Base-by-base conservation (phyloP, 345 rosid genomes). In the Eucalyptus pumila region DNA sequence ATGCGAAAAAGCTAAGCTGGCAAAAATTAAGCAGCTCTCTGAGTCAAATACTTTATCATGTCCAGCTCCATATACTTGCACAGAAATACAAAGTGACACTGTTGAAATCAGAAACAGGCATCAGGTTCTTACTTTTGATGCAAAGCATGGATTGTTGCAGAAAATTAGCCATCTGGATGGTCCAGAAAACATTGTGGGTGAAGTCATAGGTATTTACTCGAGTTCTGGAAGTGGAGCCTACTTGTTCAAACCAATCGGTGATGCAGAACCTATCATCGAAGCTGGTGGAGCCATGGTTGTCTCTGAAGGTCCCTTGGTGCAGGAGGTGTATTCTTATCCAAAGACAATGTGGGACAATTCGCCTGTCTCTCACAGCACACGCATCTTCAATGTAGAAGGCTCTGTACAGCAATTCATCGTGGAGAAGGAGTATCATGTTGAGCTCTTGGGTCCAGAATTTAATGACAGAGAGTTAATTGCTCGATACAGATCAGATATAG, bases 371-470 rank as follows among this genome's bases (percentile, higher is more conserved):
- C 95, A 96, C 87, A 94, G 94, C 88, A 96, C 99, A 60, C 95
- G 97, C 52, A 87, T 97, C 89, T 98, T 95, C 89, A 95, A 92
- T 40, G 97, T 94, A 89, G 97, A 93, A 45, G 89, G 92, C 88
- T 90, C 95, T 2, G 89, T 94, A 32, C 97, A 96, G 90, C 95
- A 93, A 86, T 91, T 94, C 88, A 51, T 93, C 49, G 90, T 95
- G 27, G 99, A 98, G 94, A 96, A 94, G 93, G 99, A 98, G 89
- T 97, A 98, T 91, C 99, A 97, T 91, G 99, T 97, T 88, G 99
- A 97, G 95, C 95, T 97, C 85, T 85, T 97, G 86, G 97, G 95
- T 69, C 85, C 83, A 6, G 93, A 94, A 51, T 98, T 98, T 72
- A 81, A 93, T 92, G 98, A 98, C 94, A 92, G 47, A 93, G 99